Base-by-base conservation (phyloP, 805 yeast species). In the Saturnispora dispora region DNA sequence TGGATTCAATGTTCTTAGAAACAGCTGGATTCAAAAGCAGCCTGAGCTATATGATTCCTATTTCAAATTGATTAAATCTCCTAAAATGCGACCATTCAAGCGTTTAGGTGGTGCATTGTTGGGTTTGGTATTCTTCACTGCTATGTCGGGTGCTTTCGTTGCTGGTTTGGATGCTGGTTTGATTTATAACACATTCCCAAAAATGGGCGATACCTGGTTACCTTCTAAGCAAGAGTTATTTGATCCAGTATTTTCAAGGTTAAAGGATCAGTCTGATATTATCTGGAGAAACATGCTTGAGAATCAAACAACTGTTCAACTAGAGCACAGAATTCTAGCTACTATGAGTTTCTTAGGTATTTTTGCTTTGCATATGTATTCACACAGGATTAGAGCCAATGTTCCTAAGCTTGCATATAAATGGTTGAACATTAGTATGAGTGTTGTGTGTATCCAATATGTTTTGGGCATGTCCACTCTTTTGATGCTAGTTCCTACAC, bases 131-230 rank as follows among this genome's bases (percentile, higher is more conserved):
- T 91, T 89, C 60, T 53, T 84, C 40, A 93, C 99, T 18, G 96
- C 97, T 17, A 85, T 93, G 95, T 80, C 96, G 10, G 99, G 99
- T 55, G 97, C 96, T 15, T 81, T 93, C 75, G 99, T 93, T 44
- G 99, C 99, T 15, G 99, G 99, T 8, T 74, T 93, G 51, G 99
- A 93, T 69, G 99, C 99, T 3, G 99, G 99, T 47, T 73, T 90
- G 68, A 89, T 93, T 58, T 93, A 93, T 69, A 93, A 93, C 68
- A 84, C 95, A 4, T 93, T 89, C 77, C 99, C 99, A 32, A 86
- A 83, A 60, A 93, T 93, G 99, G 98, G 98, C 41, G 88, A 88
- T 47, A 79, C 78, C 40, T 76, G 78, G 70, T 57, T 85, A 37
- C 99, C 99, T 9, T 77, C 85, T 17, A 67, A 63, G n/a, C 70